phyloP scores from a whole-genome alignment of 1,284 basidiomycete species.

The Papiliotrema nemorosa region DNA sequence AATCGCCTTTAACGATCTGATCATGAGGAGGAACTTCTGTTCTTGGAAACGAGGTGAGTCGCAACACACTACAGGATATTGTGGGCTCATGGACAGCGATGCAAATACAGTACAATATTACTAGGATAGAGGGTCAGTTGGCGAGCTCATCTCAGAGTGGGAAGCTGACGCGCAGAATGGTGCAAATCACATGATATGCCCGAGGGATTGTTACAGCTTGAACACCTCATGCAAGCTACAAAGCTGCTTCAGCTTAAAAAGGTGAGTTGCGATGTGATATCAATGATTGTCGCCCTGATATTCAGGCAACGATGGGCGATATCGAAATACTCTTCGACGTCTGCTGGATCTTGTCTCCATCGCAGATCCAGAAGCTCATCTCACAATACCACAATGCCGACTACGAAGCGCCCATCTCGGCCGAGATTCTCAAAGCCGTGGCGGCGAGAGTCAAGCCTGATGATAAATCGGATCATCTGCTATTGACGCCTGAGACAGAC shows the following conservation, averaged over 20 bases:
- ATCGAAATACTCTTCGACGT: conserved; percentile 99
- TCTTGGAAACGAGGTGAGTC: conserved; percentile 95
- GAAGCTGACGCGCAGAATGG: conserved; percentile 54
- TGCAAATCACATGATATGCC: conserved; percentile 99
- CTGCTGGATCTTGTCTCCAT: conserved; percentile 99
- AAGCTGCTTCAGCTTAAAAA: conserved; percentile 98
- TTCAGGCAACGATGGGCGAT: conserved; percentile 79
- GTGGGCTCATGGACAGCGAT: conserved; percentile 61
- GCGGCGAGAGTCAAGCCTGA: conserved; percentile 89
- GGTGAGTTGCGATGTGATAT: conserved; percentile 53
- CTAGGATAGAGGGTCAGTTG: conserved; percentile 70
- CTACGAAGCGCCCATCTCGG: conserved; percentile 84
- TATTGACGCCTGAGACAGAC: conserved; percentile 89
- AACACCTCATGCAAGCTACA: conserved; percentile 99
- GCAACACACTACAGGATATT: background rate
- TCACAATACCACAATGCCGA: conserved; percentile 98
- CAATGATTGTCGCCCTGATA: conserved; percentile 1
- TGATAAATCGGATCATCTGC: conserved; percentile 90
- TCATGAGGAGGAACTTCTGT: conserved; percentile 98
- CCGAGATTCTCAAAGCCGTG: conserved; percentile 93
- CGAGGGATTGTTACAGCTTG: conserved; percentile 93
- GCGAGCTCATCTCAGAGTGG: background rate
- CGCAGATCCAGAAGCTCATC: conserved; percentile 98
- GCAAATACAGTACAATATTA: conserved; percentile 99
- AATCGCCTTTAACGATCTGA: conserved; percentile 95